These are phyloP conservation scores for Botryosphaeria dothidea DNA, from an alignment of 2,329 filamentous ascomycete genomes.

Conservation along the genomic window DNA sequence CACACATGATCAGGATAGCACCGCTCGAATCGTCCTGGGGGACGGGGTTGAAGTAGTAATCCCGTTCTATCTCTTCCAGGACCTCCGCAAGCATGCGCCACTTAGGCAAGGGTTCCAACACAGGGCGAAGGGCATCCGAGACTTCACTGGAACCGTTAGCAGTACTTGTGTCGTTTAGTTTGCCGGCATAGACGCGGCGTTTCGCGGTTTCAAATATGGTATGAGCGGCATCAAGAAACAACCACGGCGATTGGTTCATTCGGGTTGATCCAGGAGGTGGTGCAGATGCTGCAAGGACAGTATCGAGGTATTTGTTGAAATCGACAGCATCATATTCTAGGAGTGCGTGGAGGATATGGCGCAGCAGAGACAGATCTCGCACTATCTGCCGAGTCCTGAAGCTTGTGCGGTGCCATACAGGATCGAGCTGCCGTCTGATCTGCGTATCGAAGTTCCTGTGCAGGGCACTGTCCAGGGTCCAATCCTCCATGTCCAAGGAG, in stretches of 20 bases:
- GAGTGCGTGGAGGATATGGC: constrained; percentile 77
- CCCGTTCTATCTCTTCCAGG: constrained; percentile 88
- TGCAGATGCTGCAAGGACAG: constrained; percentile 85
- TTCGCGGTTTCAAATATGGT: constrained; percentile 92
- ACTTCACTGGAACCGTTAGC: constrained; percentile 44
- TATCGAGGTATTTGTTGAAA: constrained; percentile 91
- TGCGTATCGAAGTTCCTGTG: constrained; percentile 90
- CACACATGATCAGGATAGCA: constrained; percentile 95
- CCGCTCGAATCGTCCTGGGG: constrained; percentile 82
- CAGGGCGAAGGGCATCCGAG: constrained; percentile 68
- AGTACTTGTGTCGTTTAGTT: constrained; percentile 58
- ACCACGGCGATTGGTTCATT: constrained; percentile 90
- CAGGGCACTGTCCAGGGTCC: constrained; percentile 90
- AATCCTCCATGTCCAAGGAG: constrained; percentile 86
- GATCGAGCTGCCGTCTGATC: constrained; percentile 85
- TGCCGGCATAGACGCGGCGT: constrained; percentile 79
- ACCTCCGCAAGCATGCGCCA: constrained; percentile 89
- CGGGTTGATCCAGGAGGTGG: constrained; percentile 84
- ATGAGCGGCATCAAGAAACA: constrained; percentile 93
- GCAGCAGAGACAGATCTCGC: constrained; percentile 79
- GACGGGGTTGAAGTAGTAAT: constrained; percentile 79
- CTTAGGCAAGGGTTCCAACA: constrained; percentile 93
- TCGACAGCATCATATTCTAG: constrained; percentile 87
- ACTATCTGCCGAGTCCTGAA: constrained; percentile 96
- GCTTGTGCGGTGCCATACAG: constrained; percentile 95